A percentile compares a stretch with the other conserved stretches of the same genome.
These are phyloP conservation scores for Coemansia sp. DNA, from an alignment of 192 early-diverging fungal genomes.

Conservation along the genomic window DNA sequence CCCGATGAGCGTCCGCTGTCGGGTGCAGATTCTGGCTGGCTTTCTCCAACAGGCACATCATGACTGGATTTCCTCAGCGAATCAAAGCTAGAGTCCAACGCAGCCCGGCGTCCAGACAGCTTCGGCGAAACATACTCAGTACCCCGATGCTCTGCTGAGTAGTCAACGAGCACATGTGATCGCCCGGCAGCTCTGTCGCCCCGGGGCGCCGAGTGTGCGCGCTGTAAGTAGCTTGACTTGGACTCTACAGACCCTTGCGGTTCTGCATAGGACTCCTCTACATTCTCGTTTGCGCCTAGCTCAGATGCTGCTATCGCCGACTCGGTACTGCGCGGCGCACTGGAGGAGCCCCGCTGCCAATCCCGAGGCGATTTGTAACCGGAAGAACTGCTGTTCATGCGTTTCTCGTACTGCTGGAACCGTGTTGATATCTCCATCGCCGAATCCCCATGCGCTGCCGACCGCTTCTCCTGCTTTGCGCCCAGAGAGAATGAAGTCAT, in stretches of 20 bases:
- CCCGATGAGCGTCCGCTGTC: background rate
- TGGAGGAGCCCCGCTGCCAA: background rate
- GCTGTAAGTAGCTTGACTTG: slow-evolving; percentile 7
- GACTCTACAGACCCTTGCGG: slow-evolving; percentile 2
- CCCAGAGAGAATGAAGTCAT: slow-evolving; percentile 1
- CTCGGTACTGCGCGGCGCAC: slow-evolving; percentile 3
- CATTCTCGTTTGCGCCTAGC: background rate
- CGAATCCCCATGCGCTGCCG: slow-evolving; percentile 21
- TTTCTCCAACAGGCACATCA: background rate
- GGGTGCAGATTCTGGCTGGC: background rate
- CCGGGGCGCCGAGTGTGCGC: slow-evolving; percentile 14
- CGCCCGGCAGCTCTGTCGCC: slow-evolving; percentile 10
- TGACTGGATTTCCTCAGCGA: slow-evolving; percentile 20
- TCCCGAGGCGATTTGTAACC: background rate
- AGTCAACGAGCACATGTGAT: background rate
- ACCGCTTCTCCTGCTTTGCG: slow-evolving; percentile 14
- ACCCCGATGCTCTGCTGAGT: slow-evolving; percentile 4
- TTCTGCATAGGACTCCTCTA: background rate
- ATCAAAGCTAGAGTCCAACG: slow-evolving; percentile 30
- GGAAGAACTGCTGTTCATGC: slow-evolving; percentile 23
- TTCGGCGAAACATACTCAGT: slow-evolving; percentile 26
- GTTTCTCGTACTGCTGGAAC: slow-evolving; percentile 44
- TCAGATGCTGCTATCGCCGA: slow-evolving; percentile 3
- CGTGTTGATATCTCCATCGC: slow-evolving; percentile 31
- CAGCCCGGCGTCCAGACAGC: slow-evolving; percentile 23